These are phyloP conservation scores for Datisca glomerata DNA, from an alignment of 306 rosid genomes.

Conservation along the genomic window DNA sequence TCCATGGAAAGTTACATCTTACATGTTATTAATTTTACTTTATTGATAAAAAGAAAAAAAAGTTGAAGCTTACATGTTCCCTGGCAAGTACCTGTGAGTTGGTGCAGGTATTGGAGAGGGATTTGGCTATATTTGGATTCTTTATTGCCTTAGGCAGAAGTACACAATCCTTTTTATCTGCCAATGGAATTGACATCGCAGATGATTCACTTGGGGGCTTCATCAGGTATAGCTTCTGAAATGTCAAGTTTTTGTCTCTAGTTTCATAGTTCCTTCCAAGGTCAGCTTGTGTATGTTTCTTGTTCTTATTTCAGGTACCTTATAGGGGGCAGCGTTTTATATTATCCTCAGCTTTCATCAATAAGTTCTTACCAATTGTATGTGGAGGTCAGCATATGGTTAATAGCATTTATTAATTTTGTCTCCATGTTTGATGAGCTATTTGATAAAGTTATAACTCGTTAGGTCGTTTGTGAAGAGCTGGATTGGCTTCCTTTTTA, in stretches of 20 bases:
- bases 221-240: conserved; percentile 50
- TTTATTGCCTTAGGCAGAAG: conserved; percentile 95
- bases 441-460: conserved; percentile 16
- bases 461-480: conserved; percentile 97
- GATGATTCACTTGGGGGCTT: conserved; percentile 67
- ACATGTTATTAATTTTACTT: no score
- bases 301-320: conserved; percentile 54
- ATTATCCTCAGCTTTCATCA: conserved; percentile 93
- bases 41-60: no score
- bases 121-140: conserved; percentile 94
- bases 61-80: no score
- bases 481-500: conserved; percentile 96
- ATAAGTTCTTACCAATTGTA: conserved; percentile 91
- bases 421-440: conserved; percentile 15
- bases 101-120: conserved; percentile 91
- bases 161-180: conserved; percentile 60
- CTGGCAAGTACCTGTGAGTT: no score
- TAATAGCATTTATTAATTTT: conserved; percentile 7
- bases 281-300: conserved; percentile 15
- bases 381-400: conserved; percentile 71
- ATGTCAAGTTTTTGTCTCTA: conserved; percentile 8
- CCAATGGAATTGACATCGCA: conserved; percentile 58
- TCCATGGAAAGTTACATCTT: no score
- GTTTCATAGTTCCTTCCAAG: conserved; percentile 14
- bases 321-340: conserved; percentile 88